A percentile compares a stretch with the other conserved stretches of the same genome.
These are phyloP conservation scores for Zanthoxylum bungeanum DNA, from an alignment of 345 rosid species.

Conservation along the genomic window DNA sequence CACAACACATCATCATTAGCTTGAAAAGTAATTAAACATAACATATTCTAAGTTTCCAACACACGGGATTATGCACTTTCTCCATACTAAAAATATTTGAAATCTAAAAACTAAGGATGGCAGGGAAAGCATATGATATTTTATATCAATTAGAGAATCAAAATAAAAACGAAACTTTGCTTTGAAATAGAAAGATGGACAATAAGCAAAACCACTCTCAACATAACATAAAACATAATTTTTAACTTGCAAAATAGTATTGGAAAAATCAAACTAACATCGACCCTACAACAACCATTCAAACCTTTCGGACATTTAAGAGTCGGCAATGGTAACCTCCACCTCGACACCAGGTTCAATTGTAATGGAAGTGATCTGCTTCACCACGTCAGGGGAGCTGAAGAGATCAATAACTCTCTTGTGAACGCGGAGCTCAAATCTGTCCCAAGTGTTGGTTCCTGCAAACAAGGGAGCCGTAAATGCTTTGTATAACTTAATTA, in stretches of 20 bases:
- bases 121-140: neutral
- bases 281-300: slow-evolving; percentile 11
- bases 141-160: neutral
- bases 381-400: slow-evolving; percentile 72
- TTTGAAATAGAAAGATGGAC: neutral
- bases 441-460: slow-evolving; percentile 79
- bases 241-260: slow-evolving; percentile 12
- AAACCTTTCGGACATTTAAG: slow-evolving; percentile 27
- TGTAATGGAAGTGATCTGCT: slow-evolving; percentile 74
- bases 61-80: no score
- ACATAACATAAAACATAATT: neutral
- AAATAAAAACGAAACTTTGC: slow-evolving; percentile 1
- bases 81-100: no score
- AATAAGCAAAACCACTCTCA: slow-evolving; percentile 22
- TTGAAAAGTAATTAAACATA: no score
- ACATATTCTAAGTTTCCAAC: no score
- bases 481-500: neutral
- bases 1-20: no score
- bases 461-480: neutral
- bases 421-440: slow-evolving; percentile 73
- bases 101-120: no score
- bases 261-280: slow-evolving; percentile 7
- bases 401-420: slow-evolving; percentile 73
- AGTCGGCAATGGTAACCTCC: slow-evolving; percentile 70
- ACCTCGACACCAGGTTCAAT: slow-evolving; percentile 80